Base-by-base conservation (phyloP, 192 early-diverging fungal species). In the Kickxella alabastrina region DNA sequence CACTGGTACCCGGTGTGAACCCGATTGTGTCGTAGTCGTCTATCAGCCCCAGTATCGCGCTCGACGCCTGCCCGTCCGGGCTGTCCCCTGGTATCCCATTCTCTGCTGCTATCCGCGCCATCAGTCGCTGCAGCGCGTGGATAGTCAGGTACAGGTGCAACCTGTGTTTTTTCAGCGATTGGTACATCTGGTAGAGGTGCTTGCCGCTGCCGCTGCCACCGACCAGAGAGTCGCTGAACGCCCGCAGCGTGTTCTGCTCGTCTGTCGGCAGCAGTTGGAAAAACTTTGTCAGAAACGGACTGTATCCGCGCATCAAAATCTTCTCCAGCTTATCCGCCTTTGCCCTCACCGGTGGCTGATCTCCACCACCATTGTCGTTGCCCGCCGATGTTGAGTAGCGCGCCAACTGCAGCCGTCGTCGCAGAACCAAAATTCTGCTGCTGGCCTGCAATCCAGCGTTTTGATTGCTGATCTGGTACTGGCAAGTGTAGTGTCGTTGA, bases 211-310 rank as follows among this genome's bases (percentile, higher is more conserved):
- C 24, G 2, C 38, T 25, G 7, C 28, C 4, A 17, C 47, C 31
- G 1, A 37, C 38, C 24, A 75, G 43, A 0, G 55, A 22, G 17
- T 75, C 59, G 38, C 64, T 67, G 37, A 63, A 75, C 23, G 40
- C 26, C 36, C 39, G 63, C 29, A 75, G 48, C 48, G 40, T 29
- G 3, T 41, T 12, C 47, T 67, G 64, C 15, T 75, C 52, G 10
- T 25, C 35, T 12, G 41, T 42, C 1, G 71, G 59, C 21, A 75
- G 54, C 17, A 75, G 55, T 32, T 59, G 60, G 34, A 36, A 54
- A 32, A 59, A 63, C 32, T 75, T 75, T 56, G 65, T 54, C 36
- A 75, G 52, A 19, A 48, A 75, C 25, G 56, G 55, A 36, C 60
- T 63, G 51, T 52, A 48, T 14, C 64, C 51, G 15, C 47, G 55